A percentile compares a stretch with the other conserved stretches of the same genome.
These are phyloP conservation scores for Chlorella sp. DNA, from an alignment of 139 green algal species.

Conservation along the genomic window DNA sequence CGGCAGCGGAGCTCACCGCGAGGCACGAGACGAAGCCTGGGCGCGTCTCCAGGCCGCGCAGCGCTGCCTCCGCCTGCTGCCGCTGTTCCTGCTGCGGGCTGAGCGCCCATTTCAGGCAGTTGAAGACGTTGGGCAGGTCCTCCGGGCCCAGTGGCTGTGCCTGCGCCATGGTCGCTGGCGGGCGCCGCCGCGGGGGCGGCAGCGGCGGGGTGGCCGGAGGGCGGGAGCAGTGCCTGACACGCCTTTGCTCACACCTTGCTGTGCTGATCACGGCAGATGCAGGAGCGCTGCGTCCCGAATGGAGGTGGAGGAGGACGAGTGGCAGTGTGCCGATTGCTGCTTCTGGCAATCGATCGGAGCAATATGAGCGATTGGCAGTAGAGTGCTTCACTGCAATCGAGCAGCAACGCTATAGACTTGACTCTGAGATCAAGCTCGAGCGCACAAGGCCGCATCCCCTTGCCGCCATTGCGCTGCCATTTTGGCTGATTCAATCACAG, in stretches of 20 bases:
- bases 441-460: no score
- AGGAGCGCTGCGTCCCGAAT: not conserved
- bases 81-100: constrained; percentile 62
- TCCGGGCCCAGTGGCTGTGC: constrained; percentile 20
- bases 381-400: not conserved
- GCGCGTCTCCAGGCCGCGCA: constrained; percentile 62
- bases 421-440: no score
- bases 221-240: not conserved
- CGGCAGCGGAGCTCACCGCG: no score
- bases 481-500: not conserved
- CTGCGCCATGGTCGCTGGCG: not conserved
- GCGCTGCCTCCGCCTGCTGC: constrained; percentile 67
- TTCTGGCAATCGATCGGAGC: not conserved
- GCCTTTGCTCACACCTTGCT: not conserved
- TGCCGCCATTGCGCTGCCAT: no score
- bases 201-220: not conserved
- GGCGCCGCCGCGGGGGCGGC: not conserved
- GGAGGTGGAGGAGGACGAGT: no score
- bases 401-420: not conserved
- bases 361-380: not conserved
- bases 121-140: constrained; percentile 49
- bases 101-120: constrained; percentile 56
- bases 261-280: not conserved
- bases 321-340: not conserved
- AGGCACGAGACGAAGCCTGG: constrained; percentile 87